A percentile compares a stretch with the other conserved stretches of the same genome.
Evolutionary conservation across 108 stramenopile genomes (phyloP).

Genomic region (Cyclotella choctawhatcheeana): DNA sequence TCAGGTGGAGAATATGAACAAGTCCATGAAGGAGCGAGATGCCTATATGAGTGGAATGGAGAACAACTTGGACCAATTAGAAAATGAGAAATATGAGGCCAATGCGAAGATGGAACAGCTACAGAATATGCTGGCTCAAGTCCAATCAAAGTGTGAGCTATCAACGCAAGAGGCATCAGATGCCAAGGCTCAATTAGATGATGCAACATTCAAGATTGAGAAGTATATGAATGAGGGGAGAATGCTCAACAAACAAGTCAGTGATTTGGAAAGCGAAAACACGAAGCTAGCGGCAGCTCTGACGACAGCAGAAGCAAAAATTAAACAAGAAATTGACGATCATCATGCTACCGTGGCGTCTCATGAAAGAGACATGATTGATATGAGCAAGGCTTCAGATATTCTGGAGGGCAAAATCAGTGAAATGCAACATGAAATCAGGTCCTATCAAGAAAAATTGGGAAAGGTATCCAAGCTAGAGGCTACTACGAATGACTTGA

Average conservation of each 20-base stretch:
- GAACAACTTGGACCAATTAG: slow-evolving; percentile 7
- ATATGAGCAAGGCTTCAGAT: slow-evolving; percentile 9
- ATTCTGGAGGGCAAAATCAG: slow-evolving; percentile 2
- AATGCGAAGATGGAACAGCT: slow-evolving; percentile 6
- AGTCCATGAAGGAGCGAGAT: slow-evolving; percentile 1
- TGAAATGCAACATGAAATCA: slow-evolving; percentile 11
- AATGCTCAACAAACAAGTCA: slow-evolving; percentile 3
- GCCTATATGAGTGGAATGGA: not conserved
- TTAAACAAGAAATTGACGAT: not conserved
- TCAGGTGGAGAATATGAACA: slow-evolving; percentile 8
- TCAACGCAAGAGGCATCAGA: not conserved
- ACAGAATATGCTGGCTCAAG: not conserved
- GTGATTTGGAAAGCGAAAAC: slow-evolving; percentile 10
- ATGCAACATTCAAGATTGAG: slow-evolving; percentile 4
- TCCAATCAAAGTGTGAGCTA: slow-evolving; percentile 5
- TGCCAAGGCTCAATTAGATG: not conserved
- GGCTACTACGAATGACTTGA: slow-evolving; percentile 13
- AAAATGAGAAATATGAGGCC: slow-evolving; percentile 14
- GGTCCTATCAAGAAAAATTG: slow-evolving; percentile 10
- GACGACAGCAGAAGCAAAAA: not conserved
- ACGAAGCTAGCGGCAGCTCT: slow-evolving; percentile 2
- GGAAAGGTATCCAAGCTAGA: slow-evolving; percentile 13
- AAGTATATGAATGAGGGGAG: slow-evolving; percentile 1
- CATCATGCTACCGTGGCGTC: not conserved
- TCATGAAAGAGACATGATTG: slow-evolving; percentile 6